A percentile compares a stretch with the other conserved stretches of the same genome.
Evolutionary conservation across 495 filamentous ascomycete genomes (phyloP).

Genomic region (Hypomontagnella submonticulosa): DNA sequence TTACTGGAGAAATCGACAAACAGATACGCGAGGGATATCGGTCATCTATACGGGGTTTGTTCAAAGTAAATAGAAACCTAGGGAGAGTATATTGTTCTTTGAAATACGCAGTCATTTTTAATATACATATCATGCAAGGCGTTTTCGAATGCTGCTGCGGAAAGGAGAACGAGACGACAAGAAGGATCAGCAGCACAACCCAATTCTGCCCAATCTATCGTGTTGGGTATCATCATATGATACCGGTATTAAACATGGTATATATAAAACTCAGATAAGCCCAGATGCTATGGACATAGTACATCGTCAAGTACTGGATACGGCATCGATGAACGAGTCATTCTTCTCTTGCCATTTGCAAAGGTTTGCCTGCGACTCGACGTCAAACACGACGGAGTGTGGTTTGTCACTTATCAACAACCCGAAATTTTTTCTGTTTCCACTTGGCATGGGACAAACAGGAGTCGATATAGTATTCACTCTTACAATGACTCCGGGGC

Average conservation of each 20-base stretch:
- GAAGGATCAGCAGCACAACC: slow-evolving; percentile 4
- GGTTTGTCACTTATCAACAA: slow-evolving; percentile 14
- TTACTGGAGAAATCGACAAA: too few relatives aligned
- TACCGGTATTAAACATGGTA: background rate
- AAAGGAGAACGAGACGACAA: background rate
- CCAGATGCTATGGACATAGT: background rate
- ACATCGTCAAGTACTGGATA: background rate
- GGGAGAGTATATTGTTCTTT: background rate
- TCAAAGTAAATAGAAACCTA: background rate
- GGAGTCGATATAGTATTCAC: background rate
- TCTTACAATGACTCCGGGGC: background rate
- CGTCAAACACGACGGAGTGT: slow-evolving; percentile 3
- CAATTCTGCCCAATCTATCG: slow-evolving; percentile 25
- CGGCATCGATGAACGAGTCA: background rate
- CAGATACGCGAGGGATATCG: too few relatives aligned
- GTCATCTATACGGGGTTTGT: too few relatives aligned
- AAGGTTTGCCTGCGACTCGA: slow-evolving; percentile 27
- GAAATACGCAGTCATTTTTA: background rate
- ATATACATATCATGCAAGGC: background rate
- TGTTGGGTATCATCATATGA: slow-evolving; percentile 5
- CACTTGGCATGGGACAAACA: slow-evolving; percentile 17
- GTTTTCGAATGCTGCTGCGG: background rate
- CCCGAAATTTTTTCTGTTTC: background rate
- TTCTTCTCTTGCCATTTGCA: background rate
- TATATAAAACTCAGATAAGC: slow-evolving; percentile 9